Conservation (phyloP, 2,329 filamentous ascomycete species). For the Colletotrichum acutatum region DNA sequence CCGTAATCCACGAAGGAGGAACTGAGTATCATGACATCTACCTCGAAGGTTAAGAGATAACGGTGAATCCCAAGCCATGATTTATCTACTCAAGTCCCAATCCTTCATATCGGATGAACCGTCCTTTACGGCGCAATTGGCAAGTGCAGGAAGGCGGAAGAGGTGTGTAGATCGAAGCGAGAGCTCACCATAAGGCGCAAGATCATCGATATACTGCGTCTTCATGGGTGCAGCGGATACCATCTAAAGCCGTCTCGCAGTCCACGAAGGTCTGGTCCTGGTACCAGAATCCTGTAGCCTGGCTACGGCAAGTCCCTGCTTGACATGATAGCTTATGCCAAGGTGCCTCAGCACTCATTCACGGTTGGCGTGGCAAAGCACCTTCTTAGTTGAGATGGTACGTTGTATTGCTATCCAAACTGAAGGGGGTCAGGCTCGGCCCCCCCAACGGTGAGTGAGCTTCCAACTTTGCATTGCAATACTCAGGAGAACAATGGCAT, state of each 20-base stretch:
- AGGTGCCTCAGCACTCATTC: background rate
- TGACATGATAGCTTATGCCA: background rate
- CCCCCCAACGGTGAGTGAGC: background rate
- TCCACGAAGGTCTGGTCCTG: background rate
- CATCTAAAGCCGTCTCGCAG: background rate
- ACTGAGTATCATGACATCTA: background rate
- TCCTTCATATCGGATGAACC: background rate
- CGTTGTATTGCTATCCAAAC: background rate
- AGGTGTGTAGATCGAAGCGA: background rate
- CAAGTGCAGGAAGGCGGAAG: background rate
- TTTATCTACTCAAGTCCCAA: background rate
- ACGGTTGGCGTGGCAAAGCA: background rate
- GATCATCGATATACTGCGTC: background rate
- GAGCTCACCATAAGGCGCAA: background rate
- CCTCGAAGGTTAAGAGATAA: background rate
- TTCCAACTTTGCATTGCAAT: background rate
- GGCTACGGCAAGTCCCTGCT: background rate
- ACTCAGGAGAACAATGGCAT: background rate
- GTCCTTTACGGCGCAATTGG: background rate
- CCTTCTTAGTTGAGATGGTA: background rate
- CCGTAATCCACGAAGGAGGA: background rate
- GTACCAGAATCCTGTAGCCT: background rate
- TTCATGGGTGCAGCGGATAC: background rate
- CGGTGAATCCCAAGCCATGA: background rate
- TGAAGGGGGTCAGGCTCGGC: background rate